Evolutionary conservation across 176 grass and related monocot genomes (phyloP).

Genomic region (Zea mays): DNA sequence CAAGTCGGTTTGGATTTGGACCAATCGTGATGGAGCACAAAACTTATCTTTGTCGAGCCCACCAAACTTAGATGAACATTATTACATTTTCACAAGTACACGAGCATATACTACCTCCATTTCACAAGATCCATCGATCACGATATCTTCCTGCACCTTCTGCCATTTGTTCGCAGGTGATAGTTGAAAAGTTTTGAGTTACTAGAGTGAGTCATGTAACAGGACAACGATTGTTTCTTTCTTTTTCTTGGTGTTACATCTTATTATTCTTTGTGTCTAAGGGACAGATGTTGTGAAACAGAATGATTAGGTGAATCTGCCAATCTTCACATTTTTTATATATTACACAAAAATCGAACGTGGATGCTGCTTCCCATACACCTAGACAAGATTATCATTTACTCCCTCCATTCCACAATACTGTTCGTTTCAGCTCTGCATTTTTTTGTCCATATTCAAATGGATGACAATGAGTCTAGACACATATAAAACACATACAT

Average conservation of each 20-base stretch:
- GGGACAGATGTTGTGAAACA: background rate
- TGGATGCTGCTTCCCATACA: too few relatives aligned
- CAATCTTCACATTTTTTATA: too few relatives aligned
- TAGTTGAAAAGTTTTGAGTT: slow-evolving; percentile 12
- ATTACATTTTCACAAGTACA: background rate
- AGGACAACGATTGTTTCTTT: background rate
- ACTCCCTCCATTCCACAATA: too few relatives aligned
- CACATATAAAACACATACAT: too few relatives aligned
- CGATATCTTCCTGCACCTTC: background rate
- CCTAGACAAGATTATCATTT: too few relatives aligned
- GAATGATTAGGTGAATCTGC: too few relatives aligned
- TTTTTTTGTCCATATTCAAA: too few relatives aligned
- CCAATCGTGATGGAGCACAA: too few relatives aligned
- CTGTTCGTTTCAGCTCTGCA: too few relatives aligned
- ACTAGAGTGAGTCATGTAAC: slow-evolving; percentile 3
- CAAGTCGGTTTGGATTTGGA: too few relatives aligned
- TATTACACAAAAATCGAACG: too few relatives aligned
- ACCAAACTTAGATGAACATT: background rate
- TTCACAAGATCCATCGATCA: background rate
- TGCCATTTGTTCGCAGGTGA: slow-evolving; percentile 1
- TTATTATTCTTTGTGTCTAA: background rate
- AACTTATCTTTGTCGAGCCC: background rate
- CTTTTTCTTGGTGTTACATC: background rate
- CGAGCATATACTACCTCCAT: background rate
- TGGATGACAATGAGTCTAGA: too few relatives aligned